Conservation (phyloP, 177 flowering plant species). For the Vitis hybrid region DNA sequence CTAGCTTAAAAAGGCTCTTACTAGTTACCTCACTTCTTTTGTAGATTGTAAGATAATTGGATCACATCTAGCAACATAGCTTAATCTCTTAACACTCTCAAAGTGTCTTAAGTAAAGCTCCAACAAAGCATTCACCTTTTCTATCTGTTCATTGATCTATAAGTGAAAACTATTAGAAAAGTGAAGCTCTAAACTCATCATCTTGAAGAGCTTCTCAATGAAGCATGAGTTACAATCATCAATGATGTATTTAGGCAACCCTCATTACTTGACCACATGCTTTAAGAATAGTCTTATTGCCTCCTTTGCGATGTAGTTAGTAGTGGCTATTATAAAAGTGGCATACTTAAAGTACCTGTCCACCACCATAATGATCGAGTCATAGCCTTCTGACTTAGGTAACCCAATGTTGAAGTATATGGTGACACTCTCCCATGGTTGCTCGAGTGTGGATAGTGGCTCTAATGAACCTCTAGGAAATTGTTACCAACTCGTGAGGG, state of each 20-base stretch:
- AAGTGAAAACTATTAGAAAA: constrained; percentile 17
- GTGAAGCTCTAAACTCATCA: background rate
- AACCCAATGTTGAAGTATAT: background rate
- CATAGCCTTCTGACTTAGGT: constrained; percentile 1
- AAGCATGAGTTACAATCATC: constrained; percentile 11
- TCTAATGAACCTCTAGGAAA: background rate
- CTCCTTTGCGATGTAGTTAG: background rate
- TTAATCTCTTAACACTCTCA: constrained; percentile 1
- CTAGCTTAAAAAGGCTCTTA: no score
- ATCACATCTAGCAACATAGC: background rate
- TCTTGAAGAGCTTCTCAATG: constrained; percentile 8
- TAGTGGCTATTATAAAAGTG: background rate
- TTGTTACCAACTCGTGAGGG: background rate
- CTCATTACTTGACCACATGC: constrained; percentile 13
- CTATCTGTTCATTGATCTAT: constrained; percentile 12
- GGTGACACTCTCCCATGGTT: constrained; percentile 11
- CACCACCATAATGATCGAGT: constrained; percentile 8
- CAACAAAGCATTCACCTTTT: constrained; percentile 7
- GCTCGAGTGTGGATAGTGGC: constrained; percentile 5
- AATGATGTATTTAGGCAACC: constrained; percentile 4
- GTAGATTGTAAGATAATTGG: no score
- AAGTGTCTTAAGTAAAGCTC: constrained; percentile 12
- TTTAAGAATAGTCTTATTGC: constrained; percentile 6
- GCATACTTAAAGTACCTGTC: constrained; percentile 15
- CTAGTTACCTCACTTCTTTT: no score